These are phyloP conservation scores for Ministeria vibrans DNA, from an alignment of 78 protist genomes.

Conservation along the genomic window DNA sequence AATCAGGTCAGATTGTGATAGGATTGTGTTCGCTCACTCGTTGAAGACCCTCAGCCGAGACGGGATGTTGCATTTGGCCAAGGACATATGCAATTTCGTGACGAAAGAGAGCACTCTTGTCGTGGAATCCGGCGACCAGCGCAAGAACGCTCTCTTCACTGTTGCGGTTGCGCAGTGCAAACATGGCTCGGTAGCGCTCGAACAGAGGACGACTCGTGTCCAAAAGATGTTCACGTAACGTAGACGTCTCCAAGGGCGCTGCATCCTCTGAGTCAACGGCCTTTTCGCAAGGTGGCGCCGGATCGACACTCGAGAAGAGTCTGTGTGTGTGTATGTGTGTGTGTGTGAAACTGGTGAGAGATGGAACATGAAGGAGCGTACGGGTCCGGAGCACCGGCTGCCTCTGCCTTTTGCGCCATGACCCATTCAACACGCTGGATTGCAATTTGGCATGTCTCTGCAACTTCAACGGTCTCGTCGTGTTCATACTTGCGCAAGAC, in stretches of 20 bases:
- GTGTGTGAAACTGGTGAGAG: too few relatives aligned
- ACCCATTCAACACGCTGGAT: neutral
- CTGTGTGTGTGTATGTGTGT: too few relatives aligned
- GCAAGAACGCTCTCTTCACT: neutral
- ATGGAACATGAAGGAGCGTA: too few relatives aligned
- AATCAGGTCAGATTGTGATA: neutral
- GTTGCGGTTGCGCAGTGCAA: conserved; percentile 38
- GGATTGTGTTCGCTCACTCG: neutral
- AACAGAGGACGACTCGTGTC: neutral
- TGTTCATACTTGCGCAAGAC: neutral
- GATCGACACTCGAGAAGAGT: conserved; percentile 30
- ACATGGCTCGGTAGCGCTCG: conserved; percentile 41
- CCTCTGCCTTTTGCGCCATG: neutral
- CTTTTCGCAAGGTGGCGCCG: too few relatives aligned
- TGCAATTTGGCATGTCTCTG: conserved; percentile 46
- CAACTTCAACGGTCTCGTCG: neutral
- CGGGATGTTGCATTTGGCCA: conserved; percentile 30
- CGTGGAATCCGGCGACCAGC: conserved; percentile 5
- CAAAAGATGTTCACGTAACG: neutral
- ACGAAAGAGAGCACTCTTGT: conserved; percentile 17
- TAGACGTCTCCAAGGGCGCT: too few relatives aligned
- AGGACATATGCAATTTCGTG: conserved; percentile 33
- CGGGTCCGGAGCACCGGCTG: neutral
- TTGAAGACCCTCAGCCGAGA: neutral
- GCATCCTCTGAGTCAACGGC: too few relatives aligned